Base-by-base conservation (phyloP, 495 filamentous ascomycete genomes). In the Oleoguttula mirabilis region DNA sequence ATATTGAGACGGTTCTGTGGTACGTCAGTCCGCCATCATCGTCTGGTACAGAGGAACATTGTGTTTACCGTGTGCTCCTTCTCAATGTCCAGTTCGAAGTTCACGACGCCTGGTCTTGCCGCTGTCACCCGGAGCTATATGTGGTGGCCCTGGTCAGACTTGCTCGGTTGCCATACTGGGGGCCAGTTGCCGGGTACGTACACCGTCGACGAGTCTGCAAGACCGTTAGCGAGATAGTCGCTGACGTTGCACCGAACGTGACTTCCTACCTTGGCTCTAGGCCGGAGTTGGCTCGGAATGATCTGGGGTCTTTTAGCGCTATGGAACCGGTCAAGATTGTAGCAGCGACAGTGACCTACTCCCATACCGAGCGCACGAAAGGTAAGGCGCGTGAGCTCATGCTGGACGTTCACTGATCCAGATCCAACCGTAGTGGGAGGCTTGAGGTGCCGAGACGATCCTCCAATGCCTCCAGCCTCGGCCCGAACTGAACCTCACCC, bases 21-120 rank as follows among this genome's bases (percentile, higher is more conserved):
- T 15, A 12, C 4, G 19, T 25, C 34, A 41, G 25, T 15, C n/a
- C n/a, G n/a, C n/a, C n/a, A n/a, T n/a, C n/a, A n/a, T n/a, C n/a
- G n/a, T n/a, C n/a, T n/a, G n/a, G n/a, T n/a, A n/a, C n/a, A n/a
- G n/a, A n/a, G n/a, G n/a, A n/a, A n/a, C n/a, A n/a, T n/a, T n/a
- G n/a, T n/a, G n/a, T n/a, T 3, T 62, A 93, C 87, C 3, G 88
- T 95, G 59, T 98, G 90, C 39, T 94, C 72, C 52, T 87, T 84
- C 31, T 79, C 62, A 37, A 98, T 82, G 40, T 83, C 72, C 22
- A 98, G 67, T 56, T 94, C 84, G 57, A 98, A 93, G 32, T 82
- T 76, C 27, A 98, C 88, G 21, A 66, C 68, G 25, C 88, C 88
- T 6, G 80, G 77, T n/a, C 59, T 61, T 36, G 85, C 88, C 35